Base-by-base conservation (phyloP, 2,329 filamentous ascomycete genomes). In the Geosmithia putterillii region DNA sequence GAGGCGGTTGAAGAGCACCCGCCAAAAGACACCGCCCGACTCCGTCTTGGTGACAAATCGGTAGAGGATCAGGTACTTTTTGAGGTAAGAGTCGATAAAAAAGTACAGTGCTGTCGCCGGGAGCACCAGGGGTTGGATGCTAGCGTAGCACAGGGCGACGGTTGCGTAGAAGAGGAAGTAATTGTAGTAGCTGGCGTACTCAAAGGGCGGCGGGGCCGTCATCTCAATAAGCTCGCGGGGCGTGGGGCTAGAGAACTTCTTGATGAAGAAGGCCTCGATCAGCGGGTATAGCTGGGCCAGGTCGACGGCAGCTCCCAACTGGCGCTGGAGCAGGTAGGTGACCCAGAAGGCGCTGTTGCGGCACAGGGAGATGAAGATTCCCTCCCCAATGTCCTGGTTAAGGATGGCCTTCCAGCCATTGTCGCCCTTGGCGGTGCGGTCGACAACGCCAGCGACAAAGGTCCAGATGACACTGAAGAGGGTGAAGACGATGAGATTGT, bases 11-110 rank as follows among this genome's bases (percentile, higher is more conserved):
- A 87, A 94, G 7, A 96, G 61, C 1, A 89, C 77, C 17, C 87
- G 80, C 92, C 92, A 98, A 58, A 87, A 95, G 58, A 84, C 77
- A 42, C 92, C 92, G 8, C 89, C 92, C 0, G 89, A 95, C 58
- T 98, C 92, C 22, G 83, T 95, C 68, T 96, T 98, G 40, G 92
- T 98, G 50, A 94, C 76, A 57, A 95, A 96, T 50, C 95, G 83
- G 63, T 98, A 95, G 51, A 96, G 74, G 35, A 96, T 66, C 39
- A 95, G 70, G 57, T 98, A 98, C 65, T 96, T 96, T 73, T 95
- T 95, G 57, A 96, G 71, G 63, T 83, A 86, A 4, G 81, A 81
- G 59, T 98, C 92, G 42, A 98, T 69, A 42, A 70, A 67, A 60
- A 96, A 96, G 70, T 95, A 98, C 23, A 95, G 64, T 2, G 89